These are phyloP conservation scores for Xylaria curta DNA, from an alignment of 495 filamentous ascomycete species.

Conservation along the genomic window DNA sequence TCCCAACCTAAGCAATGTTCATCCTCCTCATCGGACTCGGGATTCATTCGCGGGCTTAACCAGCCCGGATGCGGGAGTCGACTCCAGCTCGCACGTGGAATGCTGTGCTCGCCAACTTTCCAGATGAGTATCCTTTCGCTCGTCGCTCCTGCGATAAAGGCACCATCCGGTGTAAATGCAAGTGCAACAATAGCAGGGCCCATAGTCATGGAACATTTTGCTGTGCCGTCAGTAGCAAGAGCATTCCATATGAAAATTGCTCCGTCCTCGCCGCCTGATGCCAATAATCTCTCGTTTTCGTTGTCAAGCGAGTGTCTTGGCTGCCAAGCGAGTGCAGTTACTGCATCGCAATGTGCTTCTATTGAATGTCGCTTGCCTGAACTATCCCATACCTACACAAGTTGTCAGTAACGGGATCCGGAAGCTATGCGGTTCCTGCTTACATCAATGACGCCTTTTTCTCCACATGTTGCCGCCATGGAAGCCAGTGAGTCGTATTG, in stretches of 20 bases:
- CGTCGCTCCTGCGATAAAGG: conserved; percentile 71
- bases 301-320: conserved; percentile 42
- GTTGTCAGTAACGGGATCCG: conserved; percentile 26
- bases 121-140: conserved; percentile 71
- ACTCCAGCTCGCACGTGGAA: conserved; percentile 70
- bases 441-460: conserved; percentile 60
- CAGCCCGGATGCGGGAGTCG: conserved; percentile 54
- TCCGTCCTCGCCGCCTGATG: conserved; percentile 64
- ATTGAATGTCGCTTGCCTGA: conserved; percentile 52
- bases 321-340: conserved; percentile 60
- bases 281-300: conserved; percentile 57
- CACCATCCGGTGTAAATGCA: conserved; percentile 75
- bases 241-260: conserved; percentile 74
- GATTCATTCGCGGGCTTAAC: conserved; percentile 54
- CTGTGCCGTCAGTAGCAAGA: conserved; percentile 58
- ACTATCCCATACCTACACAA: conserved; percentile 57
- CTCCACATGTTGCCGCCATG: conserved; percentile 56
- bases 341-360: conserved; percentile 54
- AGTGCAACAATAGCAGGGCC: conserved; percentile 64
- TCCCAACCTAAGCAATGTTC: conserved; percentile 76
- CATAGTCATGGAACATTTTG: conserved; percentile 64
- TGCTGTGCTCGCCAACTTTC: conserved; percentile 70
- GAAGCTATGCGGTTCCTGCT: conserved; percentile 31
- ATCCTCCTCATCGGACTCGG: conserved; percentile 54
- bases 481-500: conserved; percentile 54